Evolutionary conservation across 805 yeast genomes (phyloP).

Genomic region (Jamesozyma rosinii): DNA sequence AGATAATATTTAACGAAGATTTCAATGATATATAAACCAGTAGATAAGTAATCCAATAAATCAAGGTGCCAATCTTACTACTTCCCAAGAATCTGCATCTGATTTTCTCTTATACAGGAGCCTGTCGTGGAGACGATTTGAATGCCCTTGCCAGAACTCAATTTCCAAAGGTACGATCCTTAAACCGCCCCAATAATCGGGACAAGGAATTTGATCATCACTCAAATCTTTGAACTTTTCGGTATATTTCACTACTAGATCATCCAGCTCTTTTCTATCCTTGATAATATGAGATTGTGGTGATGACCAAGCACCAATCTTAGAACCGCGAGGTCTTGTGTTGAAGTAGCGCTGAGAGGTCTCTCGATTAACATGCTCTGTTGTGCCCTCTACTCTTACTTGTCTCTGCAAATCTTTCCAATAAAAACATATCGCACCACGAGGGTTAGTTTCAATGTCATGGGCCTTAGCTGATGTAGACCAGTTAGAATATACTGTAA

Average conservation of each 20-base stretch:
- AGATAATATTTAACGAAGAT: not conserved
- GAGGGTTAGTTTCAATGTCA: slow-evolving; percentile 62
- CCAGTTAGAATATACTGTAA: slow-evolving; percentile 87
- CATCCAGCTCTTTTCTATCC: slow-evolving; percentile 55
- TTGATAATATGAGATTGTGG: slow-evolving; percentile 65
- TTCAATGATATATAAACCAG: not conserved
- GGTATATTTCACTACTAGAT: slow-evolving; percentile 37
- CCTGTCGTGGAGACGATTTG: slow-evolving; percentile 83
- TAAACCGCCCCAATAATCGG: slow-evolving; percentile 93
- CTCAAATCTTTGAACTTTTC: slow-evolving; percentile 45
- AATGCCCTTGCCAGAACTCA: slow-evolving; percentile 97
- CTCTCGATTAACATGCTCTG: slow-evolving; percentile 63
- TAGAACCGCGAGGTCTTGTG: slow-evolving; percentile 85
- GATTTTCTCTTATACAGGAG: slow-evolving; percentile 55
- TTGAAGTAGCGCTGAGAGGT: slow-evolving; percentile 68
- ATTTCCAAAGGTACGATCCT: slow-evolving; percentile 79
- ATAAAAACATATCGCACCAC: slow-evolving; percentile 78
- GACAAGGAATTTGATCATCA: slow-evolving; percentile 59
- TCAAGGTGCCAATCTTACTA: slow-evolving; percentile 65
- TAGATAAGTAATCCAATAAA: no score
- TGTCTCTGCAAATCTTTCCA: slow-evolving; percentile 89
- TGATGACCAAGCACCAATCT: slow-evolving; percentile 94
- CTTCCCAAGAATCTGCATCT: slow-evolving; percentile 47
- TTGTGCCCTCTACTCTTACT: slow-evolving; percentile 81
- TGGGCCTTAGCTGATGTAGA: slow-evolving; percentile 68